Evolutionary conservation across 768 basidiomycete species (phyloP).

Genomic region (Tylopilus sp.): DNA sequence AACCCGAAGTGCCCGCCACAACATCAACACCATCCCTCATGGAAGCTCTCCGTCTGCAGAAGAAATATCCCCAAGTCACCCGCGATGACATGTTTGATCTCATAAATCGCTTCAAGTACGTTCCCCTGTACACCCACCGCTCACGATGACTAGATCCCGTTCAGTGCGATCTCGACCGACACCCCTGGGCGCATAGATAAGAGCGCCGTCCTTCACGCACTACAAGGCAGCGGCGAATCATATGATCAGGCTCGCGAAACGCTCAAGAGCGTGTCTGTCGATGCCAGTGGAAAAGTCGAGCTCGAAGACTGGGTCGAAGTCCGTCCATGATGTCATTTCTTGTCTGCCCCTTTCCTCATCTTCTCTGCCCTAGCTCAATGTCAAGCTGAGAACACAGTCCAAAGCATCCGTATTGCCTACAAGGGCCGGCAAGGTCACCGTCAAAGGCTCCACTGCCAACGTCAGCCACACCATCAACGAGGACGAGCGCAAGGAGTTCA

Average conservation of each 20-base stretch:
- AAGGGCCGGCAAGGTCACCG: constrained; percentile 86
- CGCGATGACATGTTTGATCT: constrained; percentile 94
- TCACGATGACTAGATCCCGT: neutral
- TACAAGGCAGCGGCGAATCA: constrained; percentile 80
- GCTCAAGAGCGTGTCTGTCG: constrained; percentile 89
- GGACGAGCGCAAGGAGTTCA: constrained; percentile 93
- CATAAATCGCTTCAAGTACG: constrained; percentile 94
- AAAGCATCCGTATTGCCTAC: constrained; percentile 48
- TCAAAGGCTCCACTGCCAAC: constrained; percentile 92
- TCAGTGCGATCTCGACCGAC: constrained; percentile 71
- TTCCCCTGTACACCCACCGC: constrained; percentile 12
- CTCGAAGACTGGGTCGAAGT: constrained; percentile 99
- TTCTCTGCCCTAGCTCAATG: constrained; percentile 56
- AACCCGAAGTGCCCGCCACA: constrained; percentile 15
- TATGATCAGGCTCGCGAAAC: constrained; percentile 90
- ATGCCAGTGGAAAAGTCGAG: constrained; percentile 94
- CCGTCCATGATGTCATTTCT: constrained; percentile 29
- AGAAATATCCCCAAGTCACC: constrained; percentile 88
- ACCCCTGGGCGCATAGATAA: constrained; percentile 84
- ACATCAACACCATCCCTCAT: constrained; percentile 35
- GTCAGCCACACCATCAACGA: constrained; percentile 97
- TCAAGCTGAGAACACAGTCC: constrained; percentile 62
- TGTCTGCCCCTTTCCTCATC: constrained; percentile 11
- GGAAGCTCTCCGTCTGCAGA: constrained; percentile 84
- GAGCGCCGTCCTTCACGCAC: constrained; percentile 68